phyloP scores from a whole-genome alignment of 2,329 filamentous ascomycete genomes.

The Diaporthe vaccinii region DNA sequence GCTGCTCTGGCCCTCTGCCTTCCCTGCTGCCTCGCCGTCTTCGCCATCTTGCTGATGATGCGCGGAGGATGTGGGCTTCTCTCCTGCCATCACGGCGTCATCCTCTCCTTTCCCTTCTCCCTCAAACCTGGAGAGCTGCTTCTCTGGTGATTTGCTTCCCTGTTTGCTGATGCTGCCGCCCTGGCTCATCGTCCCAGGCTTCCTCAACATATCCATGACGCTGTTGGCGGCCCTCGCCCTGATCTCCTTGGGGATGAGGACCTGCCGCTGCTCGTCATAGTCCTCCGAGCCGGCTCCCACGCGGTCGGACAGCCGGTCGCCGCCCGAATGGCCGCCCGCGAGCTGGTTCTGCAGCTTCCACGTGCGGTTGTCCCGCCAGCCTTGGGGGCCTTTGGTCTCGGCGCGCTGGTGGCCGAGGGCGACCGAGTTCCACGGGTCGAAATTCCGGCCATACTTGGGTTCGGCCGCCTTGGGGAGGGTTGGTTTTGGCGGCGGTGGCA shows the following conservation, averaged over 20 bases:
- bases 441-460: slow-evolving; percentile 59
- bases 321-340: slow-evolving; percentile 67
- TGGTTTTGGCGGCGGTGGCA: slow-evolving; percentile 35
- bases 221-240: slow-evolving; percentile 56
- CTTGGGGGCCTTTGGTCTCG: slow-evolving; percentile 73
- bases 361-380: slow-evolving; percentile 80
- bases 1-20: slow-evolving; percentile 54
- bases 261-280: slow-evolving; percentile 60
- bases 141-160: slow-evolving; percentile 13
- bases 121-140: neutral
- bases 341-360: slow-evolving; percentile 81
- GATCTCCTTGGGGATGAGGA: slow-evolving; percentile 59
- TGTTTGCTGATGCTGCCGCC: neutral
- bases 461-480: slow-evolving; percentile 53
- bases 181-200: slow-evolving; percentile 58
- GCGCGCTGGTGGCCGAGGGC: slow-evolving; percentile 84
- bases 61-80: slow-evolving; percentile 43
- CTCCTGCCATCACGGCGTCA: too few relatives aligned
- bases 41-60: slow-evolving; percentile 48
- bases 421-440: slow-evolving; percentile 80
- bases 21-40: slow-evolving; percentile 50
- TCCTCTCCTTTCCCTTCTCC: neutral
- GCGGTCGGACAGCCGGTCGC: slow-evolving; percentile 72
- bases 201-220: slow-evolving; percentile 67
- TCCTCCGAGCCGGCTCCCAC: slow-evolving; percentile 74